Percentiles rank a stretch among this genome's conserved stretches.
Evolutionary conservation across 2,329 filamentous ascomycete genomes (phyloP).

Genomic region (Xylaria sp.): DNA sequence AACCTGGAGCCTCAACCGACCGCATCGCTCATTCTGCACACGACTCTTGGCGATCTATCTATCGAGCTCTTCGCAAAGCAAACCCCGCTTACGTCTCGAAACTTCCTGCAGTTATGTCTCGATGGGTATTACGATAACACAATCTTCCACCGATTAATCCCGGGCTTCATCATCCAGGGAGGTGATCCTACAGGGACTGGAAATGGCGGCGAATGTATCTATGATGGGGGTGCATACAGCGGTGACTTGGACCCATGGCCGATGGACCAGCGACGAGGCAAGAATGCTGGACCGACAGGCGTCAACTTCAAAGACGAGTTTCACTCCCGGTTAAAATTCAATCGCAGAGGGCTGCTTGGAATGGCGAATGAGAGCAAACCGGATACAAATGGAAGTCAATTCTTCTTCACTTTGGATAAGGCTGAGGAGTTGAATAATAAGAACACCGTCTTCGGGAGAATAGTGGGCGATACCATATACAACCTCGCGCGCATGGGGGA

Average conservation of each 20-base stretch:
- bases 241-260: slow-evolving; percentile 78
- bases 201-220: slow-evolving; percentile 90
- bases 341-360: slow-evolving; percentile 87
- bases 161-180: slow-evolving; percentile 92
- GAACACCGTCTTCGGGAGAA: slow-evolving; percentile 92
- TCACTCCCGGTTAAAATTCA: slow-evolving; percentile 92
- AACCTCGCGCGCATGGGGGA: slow-evolving; percentile 95
- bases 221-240: slow-evolving; percentile 82
- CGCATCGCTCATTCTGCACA: slow-evolving; percentile 90
- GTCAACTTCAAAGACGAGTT: slow-evolving; percentile 84
- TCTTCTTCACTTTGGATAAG: slow-evolving; percentile 92
- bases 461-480: slow-evolving; percentile 95
- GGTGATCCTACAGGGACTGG: slow-evolving; percentile 95
- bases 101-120: slow-evolving; percentile 94
- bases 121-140: slow-evolving; percentile 96
- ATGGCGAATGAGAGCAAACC: slow-evolving; percentile 89
- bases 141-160: slow-evolving; percentile 91
- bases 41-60: slow-evolving; percentile 86
- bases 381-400: slow-evolving; percentile 92
- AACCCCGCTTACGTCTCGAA: slow-evolving; percentile 88
- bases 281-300: slow-evolving; percentile 69
- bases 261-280: slow-evolving; percentile 72
- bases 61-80: slow-evolving; percentile 97
- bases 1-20: slow-evolving; percentile 96
- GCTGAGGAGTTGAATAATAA: slow-evolving; percentile 86